These are phyloP conservation scores for Trametes cingulata DNA, from an alignment of 768 basidiomycete species.

Conservation along the genomic window DNA sequence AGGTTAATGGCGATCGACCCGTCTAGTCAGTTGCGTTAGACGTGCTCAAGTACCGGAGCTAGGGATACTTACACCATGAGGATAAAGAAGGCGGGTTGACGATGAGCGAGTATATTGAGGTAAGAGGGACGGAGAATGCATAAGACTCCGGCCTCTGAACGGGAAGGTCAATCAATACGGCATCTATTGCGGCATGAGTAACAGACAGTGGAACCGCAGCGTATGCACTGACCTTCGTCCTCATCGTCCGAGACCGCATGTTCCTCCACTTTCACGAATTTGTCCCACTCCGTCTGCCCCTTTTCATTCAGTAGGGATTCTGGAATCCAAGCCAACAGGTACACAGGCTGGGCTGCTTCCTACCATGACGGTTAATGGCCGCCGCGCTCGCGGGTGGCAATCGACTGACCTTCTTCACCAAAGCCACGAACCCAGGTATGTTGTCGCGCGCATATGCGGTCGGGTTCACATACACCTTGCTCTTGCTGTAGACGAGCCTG, in stretches of 20 bases:
- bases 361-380: slow-evolving; percentile 32
- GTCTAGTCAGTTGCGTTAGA: slow-evolving; percentile 45
- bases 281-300: slow-evolving; percentile 84
- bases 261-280: slow-evolving; percentile 85
- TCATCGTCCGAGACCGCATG: slow-evolving; percentile 58
- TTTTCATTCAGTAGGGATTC: slow-evolving; percentile 81
- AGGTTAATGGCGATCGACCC: slow-evolving; percentile 89
- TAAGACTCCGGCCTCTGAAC: slow-evolving; percentile 85
- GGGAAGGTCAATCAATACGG: slow-evolving; percentile 83
- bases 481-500: slow-evolving; percentile 85
- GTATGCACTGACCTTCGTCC: slow-evolving; percentile 59
- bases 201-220: slow-evolving; percentile 4
- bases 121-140: slow-evolving; percentile 92
- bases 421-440: slow-evolving; percentile 88
- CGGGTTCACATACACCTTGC: slow-evolving; percentile 94
- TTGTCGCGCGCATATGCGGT: slow-evolving; percentile 91
- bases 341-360: slow-evolving; percentile 75
- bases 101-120: slow-evolving; percentile 86
- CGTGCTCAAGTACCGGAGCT: not conserved
- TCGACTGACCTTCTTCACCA: slow-evolving; percentile 80
- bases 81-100: slow-evolving; percentile 82
- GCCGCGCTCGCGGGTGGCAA: slow-evolving; percentile 16
- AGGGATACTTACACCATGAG: slow-evolving; percentile 66
- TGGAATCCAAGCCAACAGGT: slow-evolving; percentile 92
- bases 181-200: slow-evolving; percentile 48